Percentiles rank a stretch among this genome's conserved stretches.
Conservation (phyloP, 352 stramenopile genomes). For the Pythium biforme region DNA sequence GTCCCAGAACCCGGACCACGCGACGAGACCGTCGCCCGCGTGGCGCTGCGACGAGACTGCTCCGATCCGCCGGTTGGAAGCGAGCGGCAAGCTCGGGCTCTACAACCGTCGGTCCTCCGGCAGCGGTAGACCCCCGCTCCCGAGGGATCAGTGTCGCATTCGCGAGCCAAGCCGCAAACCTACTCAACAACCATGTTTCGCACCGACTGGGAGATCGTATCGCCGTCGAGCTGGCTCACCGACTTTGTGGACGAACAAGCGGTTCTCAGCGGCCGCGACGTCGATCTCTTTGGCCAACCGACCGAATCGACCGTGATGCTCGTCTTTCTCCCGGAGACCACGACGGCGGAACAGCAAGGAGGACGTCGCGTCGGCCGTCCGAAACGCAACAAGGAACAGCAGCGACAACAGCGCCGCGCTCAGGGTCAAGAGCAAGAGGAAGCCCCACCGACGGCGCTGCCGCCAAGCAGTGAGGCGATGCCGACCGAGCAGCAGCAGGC, state of each 20-base stretch:
- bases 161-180: slow-evolving; percentile 15
- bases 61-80: not conserved
- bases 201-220: slow-evolving; percentile 52
- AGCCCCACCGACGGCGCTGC: not conserved
- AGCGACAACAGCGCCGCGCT: not conserved
- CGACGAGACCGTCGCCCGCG: not conserved
- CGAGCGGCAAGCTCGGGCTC: no score
- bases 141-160: not conserved
- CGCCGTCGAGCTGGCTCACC: slow-evolving; percentile 46
- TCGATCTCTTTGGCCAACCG: slow-evolving; percentile 7
- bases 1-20: not conserved
- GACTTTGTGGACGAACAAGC: slow-evolving; percentile 50
- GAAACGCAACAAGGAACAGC: not conserved
- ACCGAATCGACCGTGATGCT: slow-evolving; percentile 18
- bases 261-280: slow-evolving; percentile 33
- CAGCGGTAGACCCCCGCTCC: not conserved
- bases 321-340: slow-evolving; percentile 24
- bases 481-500: not conserved
- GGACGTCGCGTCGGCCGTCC: slow-evolving; percentile 1
- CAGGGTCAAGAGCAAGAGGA: not conserved
- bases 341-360: not conserved
- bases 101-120: no score
- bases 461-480: not conserved
- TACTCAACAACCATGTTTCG: slow-evolving; percentile 40
- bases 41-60: no score